phyloP scores from a whole-genome alignment of 768 basidiomycete species.

The Holtermannia corniformis region DNA sequence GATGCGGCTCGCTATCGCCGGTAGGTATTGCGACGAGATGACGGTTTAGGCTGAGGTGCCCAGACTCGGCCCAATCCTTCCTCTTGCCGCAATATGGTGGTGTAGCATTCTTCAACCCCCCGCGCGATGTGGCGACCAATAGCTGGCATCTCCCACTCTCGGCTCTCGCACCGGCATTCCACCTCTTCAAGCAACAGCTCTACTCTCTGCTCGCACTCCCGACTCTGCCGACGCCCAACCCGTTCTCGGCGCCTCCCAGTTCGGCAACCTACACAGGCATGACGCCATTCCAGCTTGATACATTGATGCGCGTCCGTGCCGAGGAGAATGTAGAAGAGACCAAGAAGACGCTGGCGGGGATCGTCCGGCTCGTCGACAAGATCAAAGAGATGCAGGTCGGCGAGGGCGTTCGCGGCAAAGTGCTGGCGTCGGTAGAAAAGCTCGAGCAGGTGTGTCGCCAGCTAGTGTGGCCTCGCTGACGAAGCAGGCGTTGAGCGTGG shows the following conservation, averaged over 20 bases:
- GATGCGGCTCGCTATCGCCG: slow-evolving; percentile 53
- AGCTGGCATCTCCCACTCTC: slow-evolving; percentile 11
- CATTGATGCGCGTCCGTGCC: slow-evolving; percentile 60
- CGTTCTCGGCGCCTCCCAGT: slow-evolving; percentile 10
- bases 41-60: background rate
- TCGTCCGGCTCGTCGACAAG: slow-evolving; percentile 69
- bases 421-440: slow-evolving; percentile 59
- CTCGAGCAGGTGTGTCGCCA: slow-evolving; percentile 65
- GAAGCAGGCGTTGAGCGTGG: background rate
- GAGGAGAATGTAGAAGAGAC: slow-evolving; percentile 59
- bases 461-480: background rate
- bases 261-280: slow-evolving; percentile 33
- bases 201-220: slow-evolving; percentile 74
- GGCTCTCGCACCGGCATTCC: slow-evolving; percentile 25
- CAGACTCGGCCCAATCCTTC: slow-evolving; percentile 50
- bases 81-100: slow-evolving; percentile 91
- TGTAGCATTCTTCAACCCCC: slow-evolving; percentile 64
- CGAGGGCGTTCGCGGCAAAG: slow-evolving; percentile 61
- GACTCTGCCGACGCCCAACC: slow-evolving; percentile 45
- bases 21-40: slow-evolving; percentile 40
- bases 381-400: slow-evolving; percentile 90
- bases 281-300: slow-evolving; percentile 71
- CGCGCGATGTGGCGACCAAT: slow-evolving; percentile 8
- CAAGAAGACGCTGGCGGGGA: slow-evolving; percentile 68
- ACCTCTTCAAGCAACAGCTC: slow-evolving; percentile 54